Percentiles rank a stretch among this genome's conserved stretches.
Evolutionary conservation across 768 basidiomycete species (phyloP).

Genomic region (Lactarius evosmus): DNA sequence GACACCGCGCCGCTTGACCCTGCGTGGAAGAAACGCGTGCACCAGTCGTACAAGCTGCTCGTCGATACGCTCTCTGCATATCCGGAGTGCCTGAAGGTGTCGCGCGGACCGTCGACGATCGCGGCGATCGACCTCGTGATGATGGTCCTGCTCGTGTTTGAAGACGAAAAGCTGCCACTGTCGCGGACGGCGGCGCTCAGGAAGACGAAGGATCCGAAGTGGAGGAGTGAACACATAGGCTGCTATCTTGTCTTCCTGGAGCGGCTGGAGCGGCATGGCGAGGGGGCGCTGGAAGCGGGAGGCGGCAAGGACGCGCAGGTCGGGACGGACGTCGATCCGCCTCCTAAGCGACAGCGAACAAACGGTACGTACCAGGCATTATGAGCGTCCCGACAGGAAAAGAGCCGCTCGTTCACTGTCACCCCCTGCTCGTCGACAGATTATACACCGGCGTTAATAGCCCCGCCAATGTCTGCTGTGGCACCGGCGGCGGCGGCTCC

Average conservation of each 20-base stretch:
- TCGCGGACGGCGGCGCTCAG: constrained; percentile 16
- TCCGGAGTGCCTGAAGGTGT: constrained; percentile 15
- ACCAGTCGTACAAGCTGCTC: constrained; percentile 19
- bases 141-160: constrained; percentile 22
- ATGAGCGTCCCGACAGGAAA: too few species aligned
- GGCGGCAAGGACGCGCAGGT: background rate
- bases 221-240: constrained; percentile 15
- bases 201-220: constrained; percentile 19
- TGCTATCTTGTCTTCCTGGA: constrained; percentile 13
- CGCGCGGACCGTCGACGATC: constrained; percentile 18
- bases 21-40: constrained; percentile 14
- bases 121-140: too few species aligned
- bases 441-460: too few species aligned
- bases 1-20: constrained; percentile 9
- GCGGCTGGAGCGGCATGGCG: constrained; percentile 6
- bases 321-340: constrained; percentile 6
- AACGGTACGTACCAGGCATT: too few species aligned
- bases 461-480: too few species aligned
- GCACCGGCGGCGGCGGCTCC: too few species aligned
- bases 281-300: background rate
- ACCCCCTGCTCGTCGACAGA: too few species aligned
- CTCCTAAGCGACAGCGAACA: too few species aligned
- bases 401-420: too few species aligned
- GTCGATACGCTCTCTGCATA: constrained; percentile 11
- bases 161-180: constrained; percentile 8